Conservation (phyloP, 768 basidiomycete species). For the Boletus rex-veris region DNA sequence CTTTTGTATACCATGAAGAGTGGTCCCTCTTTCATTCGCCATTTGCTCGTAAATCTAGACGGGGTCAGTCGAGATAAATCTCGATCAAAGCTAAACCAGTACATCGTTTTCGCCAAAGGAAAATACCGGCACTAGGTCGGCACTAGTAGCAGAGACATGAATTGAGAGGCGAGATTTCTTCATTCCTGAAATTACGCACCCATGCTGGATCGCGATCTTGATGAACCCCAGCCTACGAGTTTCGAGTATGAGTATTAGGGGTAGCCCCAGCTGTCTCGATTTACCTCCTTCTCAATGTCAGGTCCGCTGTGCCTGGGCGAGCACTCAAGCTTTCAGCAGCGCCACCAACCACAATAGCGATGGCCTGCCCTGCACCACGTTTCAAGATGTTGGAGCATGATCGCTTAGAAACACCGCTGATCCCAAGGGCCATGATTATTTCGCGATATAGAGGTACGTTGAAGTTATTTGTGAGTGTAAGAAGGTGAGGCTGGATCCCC, state of each 20-base stretch:
- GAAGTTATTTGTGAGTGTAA: conserved; percentile 90
- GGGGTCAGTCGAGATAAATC: not conserved
- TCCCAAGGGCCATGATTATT: conserved; percentile 78
- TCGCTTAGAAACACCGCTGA: conserved; percentile 88
- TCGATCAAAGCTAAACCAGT: conserved; percentile 25
- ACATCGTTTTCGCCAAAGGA: conserved; percentile 99
- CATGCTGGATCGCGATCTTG: conserved; percentile 87
- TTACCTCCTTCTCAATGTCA: conserved; percentile 72
- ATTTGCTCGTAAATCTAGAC: conserved; percentile 92
- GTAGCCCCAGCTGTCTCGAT: not conserved
- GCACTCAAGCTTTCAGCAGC: conserved; percentile 94
- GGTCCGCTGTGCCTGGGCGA: conserved; percentile 93
- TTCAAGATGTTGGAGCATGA: conserved; percentile 86
- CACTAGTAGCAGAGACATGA: conserved; percentile 43
- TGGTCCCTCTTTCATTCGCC: conserved; percentile 92
- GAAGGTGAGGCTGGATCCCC: conserved; percentile 87
- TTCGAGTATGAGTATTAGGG: not conserved
- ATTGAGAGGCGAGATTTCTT: not conserved
- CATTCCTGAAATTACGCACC: conserved; percentile 42
- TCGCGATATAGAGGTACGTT: conserved; percentile 91
- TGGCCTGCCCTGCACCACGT: conserved; percentile 59
- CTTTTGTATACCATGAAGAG: conserved; percentile 81
- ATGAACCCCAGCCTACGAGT: conserved; percentile 80
- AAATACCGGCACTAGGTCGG: conserved; percentile 95
- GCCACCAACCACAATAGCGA: conserved; percentile 95